Percentiles rank a stretch among this genome's conserved stretches.
phyloP scores from a whole-genome alignment of 2,329 filamentous ascomycete genomes.

The Penicillium concentricum region DNA sequence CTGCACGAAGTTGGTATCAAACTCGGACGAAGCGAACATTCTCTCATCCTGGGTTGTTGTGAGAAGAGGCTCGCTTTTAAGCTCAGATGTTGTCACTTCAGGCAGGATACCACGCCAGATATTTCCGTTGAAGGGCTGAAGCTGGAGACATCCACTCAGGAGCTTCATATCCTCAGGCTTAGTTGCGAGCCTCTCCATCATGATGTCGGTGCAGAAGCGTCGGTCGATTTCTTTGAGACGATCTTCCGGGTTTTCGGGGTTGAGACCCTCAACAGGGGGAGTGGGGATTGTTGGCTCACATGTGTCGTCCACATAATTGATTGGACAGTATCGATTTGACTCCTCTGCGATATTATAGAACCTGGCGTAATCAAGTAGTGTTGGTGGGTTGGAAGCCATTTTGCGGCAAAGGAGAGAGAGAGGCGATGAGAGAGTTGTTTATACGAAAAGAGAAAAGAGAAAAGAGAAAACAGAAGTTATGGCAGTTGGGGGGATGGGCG shows the following conservation, averaged over 20 bases:
- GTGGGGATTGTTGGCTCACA: background rate
- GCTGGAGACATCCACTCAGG: background rate
- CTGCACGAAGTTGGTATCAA: background rate
- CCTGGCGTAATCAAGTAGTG: slow-evolving; percentile 1
- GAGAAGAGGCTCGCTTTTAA: background rate
- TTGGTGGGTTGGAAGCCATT: background rate
- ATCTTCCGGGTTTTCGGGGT: background rate
- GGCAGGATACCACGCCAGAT: slow-evolving; percentile 4
- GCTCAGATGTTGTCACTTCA: background rate
- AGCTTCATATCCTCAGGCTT: background rate
- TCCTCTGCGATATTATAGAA: background rate
- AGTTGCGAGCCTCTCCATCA: background rate
- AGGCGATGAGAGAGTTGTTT: background rate
- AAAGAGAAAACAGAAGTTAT: background rate
- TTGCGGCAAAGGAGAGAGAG: background rate
- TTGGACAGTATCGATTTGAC: background rate
- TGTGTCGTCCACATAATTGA: background rate
- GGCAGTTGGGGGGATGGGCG: background rate
- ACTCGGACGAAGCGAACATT: background rate
- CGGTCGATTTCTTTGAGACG: background rate
- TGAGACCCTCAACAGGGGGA: background rate
- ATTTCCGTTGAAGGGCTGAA: background rate
- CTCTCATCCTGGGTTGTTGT: background rate
- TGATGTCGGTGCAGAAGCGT: background rate
- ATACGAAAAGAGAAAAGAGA: background rate